phyloP scores from a whole-genome alignment of 441 rosid species.

The Pelargonium exstipulatum region DNA sequence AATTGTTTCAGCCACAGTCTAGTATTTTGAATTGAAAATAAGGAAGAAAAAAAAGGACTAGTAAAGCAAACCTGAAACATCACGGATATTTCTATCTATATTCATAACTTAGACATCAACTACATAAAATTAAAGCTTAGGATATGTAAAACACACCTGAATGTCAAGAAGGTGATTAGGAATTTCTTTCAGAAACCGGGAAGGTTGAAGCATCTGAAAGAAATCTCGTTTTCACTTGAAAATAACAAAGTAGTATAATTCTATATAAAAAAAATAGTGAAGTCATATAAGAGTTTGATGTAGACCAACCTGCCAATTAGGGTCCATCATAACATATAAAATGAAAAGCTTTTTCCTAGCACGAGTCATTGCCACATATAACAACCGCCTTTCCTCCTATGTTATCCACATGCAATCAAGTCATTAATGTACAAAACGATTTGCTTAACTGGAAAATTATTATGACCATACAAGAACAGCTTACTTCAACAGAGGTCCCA shows the following conservation, averaged over 20 bases:
- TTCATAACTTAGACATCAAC: slow-evolving; percentile 9
- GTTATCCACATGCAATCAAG: slow-evolving; percentile 22
- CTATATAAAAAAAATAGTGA: slow-evolving; percentile 10
- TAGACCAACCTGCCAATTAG: slow-evolving; percentile 84
- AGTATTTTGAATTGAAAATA: neutral
- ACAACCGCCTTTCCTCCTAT: slow-evolving; percentile 87
- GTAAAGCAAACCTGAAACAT: neutral
- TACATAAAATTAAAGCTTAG: slow-evolving; percentile 6
- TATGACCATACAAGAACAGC: slow-evolving; percentile 19
- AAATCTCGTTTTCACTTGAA: slow-evolving; percentile 24
- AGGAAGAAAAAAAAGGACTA: neutral
- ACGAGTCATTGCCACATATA: slow-evolving; percentile 97
- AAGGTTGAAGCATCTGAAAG: slow-evolving; percentile 81
- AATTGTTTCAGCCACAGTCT: neutral
- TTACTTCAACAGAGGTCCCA: slow-evolving; percentile 69
- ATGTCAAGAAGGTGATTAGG: slow-evolving; percentile 70
- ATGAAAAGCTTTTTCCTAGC: slow-evolving; percentile 80
- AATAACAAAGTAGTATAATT: slow-evolving; percentile 5
- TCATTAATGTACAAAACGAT: slow-evolving; percentile 12
- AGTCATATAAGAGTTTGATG: slow-evolving; percentile 17
- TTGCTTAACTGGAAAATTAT: slow-evolving; percentile 4
- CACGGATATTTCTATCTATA: neutral
- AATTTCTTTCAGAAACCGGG: slow-evolving; percentile 90
- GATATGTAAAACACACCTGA: slow-evolving; percentile 39
- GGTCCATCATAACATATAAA: slow-evolving; percentile 71